These are phyloP conservation scores for Saccharomycopsis schoenii DNA, from an alignment of 805 yeast genomes.

Conservation along the genomic window DNA sequence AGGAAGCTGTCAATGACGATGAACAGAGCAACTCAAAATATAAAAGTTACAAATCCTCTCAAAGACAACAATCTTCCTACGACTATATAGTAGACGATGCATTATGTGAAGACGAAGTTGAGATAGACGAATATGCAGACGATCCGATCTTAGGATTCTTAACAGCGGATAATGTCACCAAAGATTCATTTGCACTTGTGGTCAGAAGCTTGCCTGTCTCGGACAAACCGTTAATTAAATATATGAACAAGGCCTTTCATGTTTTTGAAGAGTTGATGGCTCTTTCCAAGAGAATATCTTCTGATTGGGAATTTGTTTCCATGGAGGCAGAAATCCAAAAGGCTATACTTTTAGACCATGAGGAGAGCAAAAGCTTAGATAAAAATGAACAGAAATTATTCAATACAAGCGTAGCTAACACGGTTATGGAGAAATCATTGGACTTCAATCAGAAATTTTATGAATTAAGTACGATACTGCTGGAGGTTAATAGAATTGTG, in stretches of 20 bases:
- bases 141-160: slow-evolving; percentile 15
- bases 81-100: not conserved
- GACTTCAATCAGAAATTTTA: slow-evolving; percentile 35
- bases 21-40: not conserved
- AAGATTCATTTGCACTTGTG: slow-evolving; percentile 10
- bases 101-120: slow-evolving; percentile 6
- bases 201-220: slow-evolving; percentile 14
- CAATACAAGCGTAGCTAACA: slow-evolving; percentile 37
- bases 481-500: slow-evolving; percentile 34
- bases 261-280: slow-evolving; percentile 5
- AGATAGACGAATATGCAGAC: slow-evolving; percentile 6
- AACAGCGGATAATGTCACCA: slow-evolving; percentile 8
- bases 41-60: not conserved
- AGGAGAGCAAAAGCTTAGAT: not conserved
- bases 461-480: slow-evolving; percentile 36
- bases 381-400: slow-evolving; percentile 22
- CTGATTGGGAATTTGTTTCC: slow-evolving; percentile 17
- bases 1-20: not conserved
- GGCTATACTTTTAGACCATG: not conserved
- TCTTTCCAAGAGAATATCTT: not conserved
- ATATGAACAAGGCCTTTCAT: slow-evolving; percentile 14
- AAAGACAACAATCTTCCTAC: not conserved
- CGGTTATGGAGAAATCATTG: slow-evolving; percentile 37
- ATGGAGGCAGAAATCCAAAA: slow-evolving; percentile 12
- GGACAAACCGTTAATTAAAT: slow-evolving; percentile 18